Evolutionary conservation across 306 rosid genomes (phyloP).

Genomic region (Lathyrus tuberosus): DNA sequence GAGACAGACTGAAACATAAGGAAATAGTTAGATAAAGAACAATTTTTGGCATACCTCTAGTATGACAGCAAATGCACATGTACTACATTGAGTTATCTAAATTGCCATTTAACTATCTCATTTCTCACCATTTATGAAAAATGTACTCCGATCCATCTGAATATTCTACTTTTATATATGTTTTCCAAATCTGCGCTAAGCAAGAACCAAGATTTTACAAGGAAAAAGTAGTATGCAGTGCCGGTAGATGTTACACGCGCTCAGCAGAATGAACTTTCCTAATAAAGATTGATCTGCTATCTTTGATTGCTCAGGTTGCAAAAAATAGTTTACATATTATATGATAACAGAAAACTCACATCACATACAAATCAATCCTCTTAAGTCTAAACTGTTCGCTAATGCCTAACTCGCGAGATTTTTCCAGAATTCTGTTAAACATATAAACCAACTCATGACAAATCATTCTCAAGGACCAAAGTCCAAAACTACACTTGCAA

Average conservation of each 20-base stretch:
- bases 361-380: not conserved
- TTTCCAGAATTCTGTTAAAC: not conserved
- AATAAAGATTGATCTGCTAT: constrained; percentile 1
- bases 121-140: no score
- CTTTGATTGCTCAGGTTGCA: not conserved
- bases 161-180: no score
- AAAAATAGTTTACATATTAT: not conserved
- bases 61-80: no score
- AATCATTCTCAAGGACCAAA: no score
- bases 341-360: not conserved
- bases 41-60: no score
- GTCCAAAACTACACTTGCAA: not conserved
- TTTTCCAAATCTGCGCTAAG: no score
- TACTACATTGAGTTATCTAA: no score
- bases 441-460: not conserved
- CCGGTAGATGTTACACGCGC: constrained; percentile 7
- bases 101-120: no score
- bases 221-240: constrained; percentile 7
- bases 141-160: no score
- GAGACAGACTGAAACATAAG: constrained; percentile 50
- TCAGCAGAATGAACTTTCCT: constrained; percentile 1
- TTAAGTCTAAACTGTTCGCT: not conserved
- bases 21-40: no score
- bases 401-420: no score
- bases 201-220: no score